Conservation (phyloP, 805 yeast genomes). For the Wickerhamiella musiphila region DNA sequence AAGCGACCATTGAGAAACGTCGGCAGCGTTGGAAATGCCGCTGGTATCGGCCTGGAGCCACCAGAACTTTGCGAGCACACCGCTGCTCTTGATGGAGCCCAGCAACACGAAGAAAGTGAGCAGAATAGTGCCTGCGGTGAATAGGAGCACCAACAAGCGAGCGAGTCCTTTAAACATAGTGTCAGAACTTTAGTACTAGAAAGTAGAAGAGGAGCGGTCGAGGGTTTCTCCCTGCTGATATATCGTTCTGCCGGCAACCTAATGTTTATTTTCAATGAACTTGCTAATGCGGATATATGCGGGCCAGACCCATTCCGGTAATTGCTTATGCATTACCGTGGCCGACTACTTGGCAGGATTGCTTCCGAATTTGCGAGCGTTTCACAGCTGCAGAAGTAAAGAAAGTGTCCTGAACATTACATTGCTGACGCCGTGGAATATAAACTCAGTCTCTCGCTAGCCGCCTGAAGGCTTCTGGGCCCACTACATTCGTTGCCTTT, state of each 20-base stretch:
- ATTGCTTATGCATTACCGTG: conserved; percentile 1
- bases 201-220: not conserved
- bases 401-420: no score
- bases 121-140: conserved; percentile 30
- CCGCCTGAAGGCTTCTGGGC: no score
- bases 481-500: no score
- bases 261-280: conserved; percentile 1
- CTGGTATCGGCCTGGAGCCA: conserved; percentile 68
- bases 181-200: not conserved
- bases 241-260: not conserved
- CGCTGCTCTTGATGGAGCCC: conserved; percentile 37
- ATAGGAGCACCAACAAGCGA: conserved; percentile 17
- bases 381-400: no score
- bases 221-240: not conserved
- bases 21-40: conserved; percentile 26
- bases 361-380: not conserved
- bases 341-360: not conserved
- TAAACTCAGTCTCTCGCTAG: no score
- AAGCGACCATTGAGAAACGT: conserved; percentile 59
- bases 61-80: conserved; percentile 48
- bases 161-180: not conserved
- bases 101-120: conserved; percentile 47
- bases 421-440: no score
- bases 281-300: conserved; percentile 1
- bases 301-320: not conserved